A percentile compares a stretch with the other conserved stretches of the same genome.
phyloP scores from a whole-genome alignment of 2,329 filamentous ascomycete species.

The Verticillium albo-atrum region DNA sequence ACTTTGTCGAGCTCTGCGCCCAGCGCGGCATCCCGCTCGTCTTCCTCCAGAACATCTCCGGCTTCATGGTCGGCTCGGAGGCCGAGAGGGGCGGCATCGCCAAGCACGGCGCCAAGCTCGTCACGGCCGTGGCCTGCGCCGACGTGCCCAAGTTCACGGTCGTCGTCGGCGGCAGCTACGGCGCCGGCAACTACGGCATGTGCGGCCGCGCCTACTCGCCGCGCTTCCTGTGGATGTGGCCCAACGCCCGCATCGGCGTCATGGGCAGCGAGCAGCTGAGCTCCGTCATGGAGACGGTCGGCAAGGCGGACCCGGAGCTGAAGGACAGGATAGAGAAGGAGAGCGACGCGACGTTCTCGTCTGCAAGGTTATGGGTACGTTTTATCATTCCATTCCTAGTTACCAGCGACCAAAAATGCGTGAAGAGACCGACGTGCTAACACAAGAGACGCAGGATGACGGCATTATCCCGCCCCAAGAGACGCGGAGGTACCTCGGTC shows the following conservation, averaged over 20 bases:
- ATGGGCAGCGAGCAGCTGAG: constrained; percentile 94
- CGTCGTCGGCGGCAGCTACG: constrained; percentile 88
- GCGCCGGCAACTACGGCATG: constrained; percentile 98
- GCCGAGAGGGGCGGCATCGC: constrained; percentile 94
- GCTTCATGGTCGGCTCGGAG: constrained; percentile 95
- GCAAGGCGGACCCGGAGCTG: constrained; percentile 73
- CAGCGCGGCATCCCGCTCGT: constrained; percentile 86
- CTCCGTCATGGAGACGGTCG: constrained; percentile 92
- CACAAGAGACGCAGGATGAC: constrained; percentile 58
- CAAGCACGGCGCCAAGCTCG: constrained; percentile 95
- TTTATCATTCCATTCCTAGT: background rate
- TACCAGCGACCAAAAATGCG: background rate
- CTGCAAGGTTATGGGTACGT: constrained; percentile 79
- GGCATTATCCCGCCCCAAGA: constrained; percentile 76
- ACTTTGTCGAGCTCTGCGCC: constrained; percentile 93
- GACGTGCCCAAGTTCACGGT: constrained; percentile 96
- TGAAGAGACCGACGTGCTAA: background rate
- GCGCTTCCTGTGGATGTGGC: constrained; percentile 93
- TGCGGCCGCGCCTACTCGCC: constrained; percentile 92
- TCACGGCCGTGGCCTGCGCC: constrained; percentile 90
- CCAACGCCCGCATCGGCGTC: constrained; percentile 90
- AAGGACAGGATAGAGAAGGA: constrained; percentile 83
- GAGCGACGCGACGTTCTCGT: constrained; percentile 84
- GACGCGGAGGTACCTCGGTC: constrained; percentile 66
- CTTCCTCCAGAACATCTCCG: constrained; percentile 94